A percentile compares a stretch with the other conserved stretches of the same genome.
These are phyloP conservation scores for Panicum miliaceum DNA, from an alignment of 176 grass and related monocot species.

Conservation along the genomic window DNA sequence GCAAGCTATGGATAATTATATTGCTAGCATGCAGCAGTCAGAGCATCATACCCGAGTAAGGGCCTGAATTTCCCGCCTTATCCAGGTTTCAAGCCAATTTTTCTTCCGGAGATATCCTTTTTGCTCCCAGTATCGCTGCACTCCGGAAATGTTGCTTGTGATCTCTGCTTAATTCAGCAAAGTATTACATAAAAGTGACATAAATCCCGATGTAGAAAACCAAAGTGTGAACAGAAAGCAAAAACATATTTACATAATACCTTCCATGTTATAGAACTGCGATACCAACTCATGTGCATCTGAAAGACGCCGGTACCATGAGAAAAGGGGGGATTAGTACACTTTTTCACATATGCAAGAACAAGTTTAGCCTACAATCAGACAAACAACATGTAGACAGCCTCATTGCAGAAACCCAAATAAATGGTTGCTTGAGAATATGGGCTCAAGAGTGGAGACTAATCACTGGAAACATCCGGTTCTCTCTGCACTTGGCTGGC, in stretches of 20 bases:
- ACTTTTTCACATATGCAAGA: background rate
- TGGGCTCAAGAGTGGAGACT: too few species aligned
- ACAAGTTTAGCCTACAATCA: background rate
- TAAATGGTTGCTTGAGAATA: background rate
- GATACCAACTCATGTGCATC: slow-evolving; percentile 39
- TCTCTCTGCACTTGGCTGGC: too few species aligned
- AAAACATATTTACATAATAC: slow-evolving; percentile 15
- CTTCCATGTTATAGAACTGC: slow-evolving; percentile 52
- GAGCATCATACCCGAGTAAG: slow-evolving; percentile 44
- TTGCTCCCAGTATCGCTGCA: slow-evolving; percentile 59
- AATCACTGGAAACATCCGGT: too few species aligned
- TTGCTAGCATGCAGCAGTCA: background rate
- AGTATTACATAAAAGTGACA: background rate
- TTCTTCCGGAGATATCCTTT: slow-evolving; percentile 47
- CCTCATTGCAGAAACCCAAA: background rate
- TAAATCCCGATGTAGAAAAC: background rate
- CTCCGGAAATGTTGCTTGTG: slow-evolving; percentile 6
- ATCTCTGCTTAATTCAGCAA: slow-evolving; percentile 40
- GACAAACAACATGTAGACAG: background rate
- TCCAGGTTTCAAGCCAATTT: slow-evolving; percentile 56
- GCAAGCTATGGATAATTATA: background rate
- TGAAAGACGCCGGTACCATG: slow-evolving; percentile 40
- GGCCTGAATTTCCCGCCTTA: slow-evolving; percentile 63
- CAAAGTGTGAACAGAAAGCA: background rate
- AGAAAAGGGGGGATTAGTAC: slow-evolving; percentile 1